Evolutionary conservation across 495 filamentous ascomycete genomes (phyloP), one percentile per base, ranked within the genome.

Genomic region (Neurospora sp.): DNA sequence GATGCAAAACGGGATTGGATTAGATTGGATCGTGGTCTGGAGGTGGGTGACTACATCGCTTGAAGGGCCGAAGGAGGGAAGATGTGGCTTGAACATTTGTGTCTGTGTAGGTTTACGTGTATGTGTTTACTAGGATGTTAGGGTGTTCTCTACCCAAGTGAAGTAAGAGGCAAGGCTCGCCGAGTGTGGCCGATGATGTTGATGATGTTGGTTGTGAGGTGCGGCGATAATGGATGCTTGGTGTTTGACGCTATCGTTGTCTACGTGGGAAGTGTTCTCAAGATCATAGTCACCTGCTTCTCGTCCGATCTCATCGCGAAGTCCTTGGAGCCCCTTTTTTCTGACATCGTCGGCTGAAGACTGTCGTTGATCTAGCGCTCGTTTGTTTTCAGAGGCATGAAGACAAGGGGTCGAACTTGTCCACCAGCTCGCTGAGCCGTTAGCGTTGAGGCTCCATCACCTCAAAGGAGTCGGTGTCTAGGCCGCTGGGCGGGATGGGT

Each of bases 321-420:
- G 71, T 19, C 17, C 48, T 8, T 71, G 69, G 7, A 83, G 74
- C 72, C 78, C 37, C 78, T 83, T 76, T 74, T 80, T 73, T 81
- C 83, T 72, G 70, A 79, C 74, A 37, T 83, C 74, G 73, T 79
- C 70, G 5, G 76, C 24, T 28, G 70, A 74, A 92, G 83, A 3
- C 72, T 70, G 28, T 87, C 79, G 5, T 79, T 76, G 59, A 92
- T 85, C 10, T 82, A 83, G 2, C 73, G 73, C 9, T 82, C 79
- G 71, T 89, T 81, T 2, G 87, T 86, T 24, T 87, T 79, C 2
- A 80, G 78, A 13, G 81, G 81, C 39, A 5, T 76, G 81, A 75
- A 93, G 92, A 89, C 90, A 54, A 87, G 1, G 79, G 76, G 77
- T 93, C 89, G 82, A 90, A 92, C 62, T 82, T 81, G 69, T 83